Evolutionary conservation across 371 early-diverging fungal genomes (phyloP).

Genomic region (Mortierella sp.): DNA sequence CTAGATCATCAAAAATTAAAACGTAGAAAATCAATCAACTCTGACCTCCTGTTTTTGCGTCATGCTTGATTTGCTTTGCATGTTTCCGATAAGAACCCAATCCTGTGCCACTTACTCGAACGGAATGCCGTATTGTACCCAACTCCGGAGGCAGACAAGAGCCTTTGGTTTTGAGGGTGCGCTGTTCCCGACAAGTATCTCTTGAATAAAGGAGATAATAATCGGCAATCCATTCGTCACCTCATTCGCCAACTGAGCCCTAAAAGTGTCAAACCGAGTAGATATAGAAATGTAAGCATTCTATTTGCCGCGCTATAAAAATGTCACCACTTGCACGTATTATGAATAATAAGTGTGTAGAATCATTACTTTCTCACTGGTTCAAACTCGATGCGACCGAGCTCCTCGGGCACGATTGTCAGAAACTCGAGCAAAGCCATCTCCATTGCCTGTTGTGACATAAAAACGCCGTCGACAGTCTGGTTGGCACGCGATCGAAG

Average conservation of each 20-base stretch:
- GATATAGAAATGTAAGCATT: background rate
- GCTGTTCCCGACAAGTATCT: slow-evolving; percentile 47
- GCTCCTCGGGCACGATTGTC: slow-evolving; percentile 85
- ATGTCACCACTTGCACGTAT: background rate
- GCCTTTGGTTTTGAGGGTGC: slow-evolving; percentile 63
- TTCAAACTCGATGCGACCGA: slow-evolving; percentile 69
- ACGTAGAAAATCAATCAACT: background rate
- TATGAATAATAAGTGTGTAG: background rate
- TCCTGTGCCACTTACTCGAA: slow-evolving; percentile 61
- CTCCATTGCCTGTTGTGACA: slow-evolving; percentile 56
- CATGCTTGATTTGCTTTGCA: background rate
- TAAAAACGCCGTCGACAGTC: slow-evolving; percentile 47
- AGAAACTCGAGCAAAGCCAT: slow-evolving; percentile 77
- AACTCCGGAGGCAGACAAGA: slow-evolving; percentile 69
- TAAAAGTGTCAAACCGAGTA: slow-evolving; percentile 22
- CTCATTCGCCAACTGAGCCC: slow-evolving; percentile 63
- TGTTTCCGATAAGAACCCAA: background rate
- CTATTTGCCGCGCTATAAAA: background rate
- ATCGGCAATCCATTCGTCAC: slow-evolving; percentile 63
- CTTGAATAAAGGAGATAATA: slow-evolving; percentile 61
- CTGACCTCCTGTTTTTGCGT: background rate
- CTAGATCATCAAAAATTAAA: slow-evolving; percentile 24
- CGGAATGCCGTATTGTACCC: slow-evolving; percentile 74
- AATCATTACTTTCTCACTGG: slow-evolving; percentile 63
- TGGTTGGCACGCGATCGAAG: slow-evolving; percentile 62